Evolutionary conservation across 768 basidiomycete species (phyloP).

Genomic region (Psilocybe subaeruginosa): DNA sequence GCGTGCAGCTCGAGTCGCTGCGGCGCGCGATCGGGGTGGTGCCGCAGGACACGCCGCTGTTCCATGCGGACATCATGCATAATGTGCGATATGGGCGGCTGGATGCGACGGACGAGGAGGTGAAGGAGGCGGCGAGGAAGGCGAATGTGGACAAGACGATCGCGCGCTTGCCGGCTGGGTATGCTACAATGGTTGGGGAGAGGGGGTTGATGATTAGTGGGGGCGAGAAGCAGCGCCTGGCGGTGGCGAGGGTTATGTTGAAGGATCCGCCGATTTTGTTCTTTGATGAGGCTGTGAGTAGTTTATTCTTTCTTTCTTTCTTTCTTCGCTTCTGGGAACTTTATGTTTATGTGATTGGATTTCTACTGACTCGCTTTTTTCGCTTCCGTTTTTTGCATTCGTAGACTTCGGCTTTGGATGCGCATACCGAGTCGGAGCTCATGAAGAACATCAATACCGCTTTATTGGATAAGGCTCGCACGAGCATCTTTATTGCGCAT

Average conservation of each 20-base stretch:
- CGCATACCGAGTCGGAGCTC: slow-evolving; percentile 91
- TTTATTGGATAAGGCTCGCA: slow-evolving; percentile 76
- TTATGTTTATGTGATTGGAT: too few species aligned
- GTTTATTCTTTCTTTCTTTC: too few species aligned
- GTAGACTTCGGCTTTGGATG: slow-evolving; percentile 94
- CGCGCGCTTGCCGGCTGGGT: slow-evolving; percentile 80
- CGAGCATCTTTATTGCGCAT: slow-evolving; percentile 97
- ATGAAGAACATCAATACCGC: slow-evolving; percentile 92
- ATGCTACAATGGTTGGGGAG: slow-evolving; percentile 92
- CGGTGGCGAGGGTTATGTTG: slow-evolving; percentile 88
- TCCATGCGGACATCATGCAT: slow-evolving; percentile 94
- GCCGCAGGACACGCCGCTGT: slow-evolving; percentile 96
- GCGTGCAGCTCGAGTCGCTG: slow-evolving; percentile 72
- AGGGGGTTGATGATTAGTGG: slow-evolving; percentile 98
- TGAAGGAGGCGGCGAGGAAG: slow-evolving; percentile 77
- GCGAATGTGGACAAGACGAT: slow-evolving; percentile 90
- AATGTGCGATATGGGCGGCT: slow-evolving; percentile 93
- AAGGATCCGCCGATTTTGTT: slow-evolving; percentile 97
- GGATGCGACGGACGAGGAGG: slow-evolving; percentile 88
- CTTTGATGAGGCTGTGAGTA: slow-evolving; percentile 97
- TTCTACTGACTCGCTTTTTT: neutral
- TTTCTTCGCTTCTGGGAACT: too few species aligned
- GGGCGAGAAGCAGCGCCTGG: slow-evolving; percentile 96
- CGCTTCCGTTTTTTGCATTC: neutral
- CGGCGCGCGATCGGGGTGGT: slow-evolving; percentile 87